Evolutionary conservation across 257 asterid genomes (phyloP), one percentile per base, ranked within the genome.

Genomic region (Solanum pimpinellifolium): DNA sequence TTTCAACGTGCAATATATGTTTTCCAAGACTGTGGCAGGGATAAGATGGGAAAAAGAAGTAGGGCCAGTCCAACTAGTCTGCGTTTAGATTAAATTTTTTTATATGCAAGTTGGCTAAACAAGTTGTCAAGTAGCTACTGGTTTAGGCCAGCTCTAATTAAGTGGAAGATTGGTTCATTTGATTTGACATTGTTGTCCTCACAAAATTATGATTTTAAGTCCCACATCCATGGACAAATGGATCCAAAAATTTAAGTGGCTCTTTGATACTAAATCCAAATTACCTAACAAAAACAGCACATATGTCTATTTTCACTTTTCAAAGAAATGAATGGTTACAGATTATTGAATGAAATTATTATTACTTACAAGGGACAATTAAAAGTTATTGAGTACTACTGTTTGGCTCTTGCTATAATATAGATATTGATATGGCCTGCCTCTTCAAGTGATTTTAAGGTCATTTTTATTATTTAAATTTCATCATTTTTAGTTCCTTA

Each of bases 361-460:
- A 33, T 33, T 33, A 33, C 35, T 33, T 33, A 47, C 44, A 49
- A 31, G 59, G 27, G 85, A 47, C 68, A 25, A 27, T 80, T 47
- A 29, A 5, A 16, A 80, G 68, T 29, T 47, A 29, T 60, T 39
- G 44, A 68, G 81, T 80, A 72, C 14, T 72, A 33, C 78, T 72
- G 20, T 85, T 85, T 83, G 91, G 83, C 89, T 29, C 76, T 52
- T 44, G 25, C 47, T 86, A 35, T n/a, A 74, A 37, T 42, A 86
- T 33, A 37, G 27, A 31, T 41, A 86, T 37, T 15, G 29, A 72
- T 85, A 84, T 62, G 16, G 29, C 85, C n/a, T 85, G 93, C n/a
- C 94, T 72, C 92, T 89, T 92, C 86, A 87, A 80, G 72, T 27
- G 83, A 25, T 59, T 88, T 88, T 74, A 84, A 86, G 90, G 93